A percentile compares a stretch with the other conserved stretches of the same genome.
Evolutionary conservation across 2,329 filamentous ascomycete genomes (phyloP).

Genomic region (Coleophoma crateriformis): DNA sequence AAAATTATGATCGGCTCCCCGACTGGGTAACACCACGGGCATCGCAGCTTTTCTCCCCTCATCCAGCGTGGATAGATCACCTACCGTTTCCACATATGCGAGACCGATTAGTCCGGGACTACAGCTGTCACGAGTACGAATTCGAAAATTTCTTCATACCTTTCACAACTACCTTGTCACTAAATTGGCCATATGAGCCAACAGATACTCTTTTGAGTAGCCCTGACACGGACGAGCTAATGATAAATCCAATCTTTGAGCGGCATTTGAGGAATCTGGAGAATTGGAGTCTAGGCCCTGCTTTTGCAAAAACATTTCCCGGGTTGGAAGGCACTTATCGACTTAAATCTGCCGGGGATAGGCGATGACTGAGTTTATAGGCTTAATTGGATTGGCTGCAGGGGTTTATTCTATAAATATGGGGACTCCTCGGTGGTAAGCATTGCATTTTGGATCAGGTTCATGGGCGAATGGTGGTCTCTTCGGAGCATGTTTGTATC

Average conservation of each 20-base stretch:
- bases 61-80: slow-evolving; percentile 80
- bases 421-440: background rate
- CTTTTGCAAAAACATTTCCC: slow-evolving; percentile 63
- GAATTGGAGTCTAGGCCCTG: slow-evolving; percentile 76
- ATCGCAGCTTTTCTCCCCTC: slow-evolving; percentile 59
- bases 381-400: background rate
- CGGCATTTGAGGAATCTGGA: slow-evolving; percentile 66
- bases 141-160: slow-evolving; percentile 83
- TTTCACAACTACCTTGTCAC: slow-evolving; percentile 66
- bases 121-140: slow-evolving; percentile 43
- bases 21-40: slow-evolving; percentile 64
- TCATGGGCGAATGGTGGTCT: background rate
- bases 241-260: slow-evolving; percentile 85
- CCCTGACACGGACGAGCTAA: slow-evolving; percentile 55
- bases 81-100: slow-evolving; percentile 76
- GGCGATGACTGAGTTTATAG: slow-evolving; percentile 2
- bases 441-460: background rate
- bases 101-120: slow-evolving; percentile 52
- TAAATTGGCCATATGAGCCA: slow-evolving; percentile 82
- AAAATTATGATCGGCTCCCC: slow-evolving; percentile 75
- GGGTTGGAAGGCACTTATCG: slow-evolving; percentile 38
- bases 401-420: background rate
- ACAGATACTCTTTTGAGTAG: slow-evolving; percentile 60
- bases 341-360: slow-evolving; percentile 20
- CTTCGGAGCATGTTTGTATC: background rate